Evolutionary conservation across 176 grass and related monocot genomes (phyloP).

Genomic region (Lolium multiflorum): DNA sequence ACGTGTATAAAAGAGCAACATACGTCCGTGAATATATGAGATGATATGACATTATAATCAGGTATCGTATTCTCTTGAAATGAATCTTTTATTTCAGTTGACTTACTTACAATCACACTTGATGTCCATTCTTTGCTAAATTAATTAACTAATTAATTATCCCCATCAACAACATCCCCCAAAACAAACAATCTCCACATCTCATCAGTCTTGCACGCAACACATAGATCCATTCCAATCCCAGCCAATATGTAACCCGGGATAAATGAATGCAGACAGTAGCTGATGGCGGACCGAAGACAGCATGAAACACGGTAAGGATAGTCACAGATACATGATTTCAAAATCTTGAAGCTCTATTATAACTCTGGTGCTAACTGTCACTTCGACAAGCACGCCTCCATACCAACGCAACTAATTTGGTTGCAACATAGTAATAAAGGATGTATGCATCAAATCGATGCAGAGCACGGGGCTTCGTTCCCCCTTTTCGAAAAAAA

Average conservation of each 20-base stretch:
- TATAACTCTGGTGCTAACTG: not conserved
- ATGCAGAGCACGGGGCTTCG: too few species aligned
- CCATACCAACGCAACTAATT: not conserved
- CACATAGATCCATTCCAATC: not conserved
- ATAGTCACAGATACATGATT: not conserved
- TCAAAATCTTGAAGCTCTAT: conserved; percentile 5
- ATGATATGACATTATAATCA: not conserved
- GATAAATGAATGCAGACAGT: not conserved
- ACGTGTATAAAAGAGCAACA: not conserved
- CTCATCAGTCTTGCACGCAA: not conserved
- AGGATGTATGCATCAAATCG: too few species aligned
- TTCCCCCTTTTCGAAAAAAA: too few species aligned
- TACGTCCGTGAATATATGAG: not conserved
- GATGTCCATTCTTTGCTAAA: not conserved
- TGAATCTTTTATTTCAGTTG: not conserved
- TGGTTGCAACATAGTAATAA: too few species aligned
- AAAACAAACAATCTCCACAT: not conserved
- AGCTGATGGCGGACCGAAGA: not conserved
- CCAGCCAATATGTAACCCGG: not conserved
- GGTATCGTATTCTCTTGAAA: not conserved
- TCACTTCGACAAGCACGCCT: not conserved
- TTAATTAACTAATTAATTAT: not conserved
- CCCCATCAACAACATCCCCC: not conserved
- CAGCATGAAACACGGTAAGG: not conserved
- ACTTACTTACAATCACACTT: not conserved